Evolutionary conservation across 208 protist species (phyloP).

Genomic region (Herpetomonas tarakana): DNA sequence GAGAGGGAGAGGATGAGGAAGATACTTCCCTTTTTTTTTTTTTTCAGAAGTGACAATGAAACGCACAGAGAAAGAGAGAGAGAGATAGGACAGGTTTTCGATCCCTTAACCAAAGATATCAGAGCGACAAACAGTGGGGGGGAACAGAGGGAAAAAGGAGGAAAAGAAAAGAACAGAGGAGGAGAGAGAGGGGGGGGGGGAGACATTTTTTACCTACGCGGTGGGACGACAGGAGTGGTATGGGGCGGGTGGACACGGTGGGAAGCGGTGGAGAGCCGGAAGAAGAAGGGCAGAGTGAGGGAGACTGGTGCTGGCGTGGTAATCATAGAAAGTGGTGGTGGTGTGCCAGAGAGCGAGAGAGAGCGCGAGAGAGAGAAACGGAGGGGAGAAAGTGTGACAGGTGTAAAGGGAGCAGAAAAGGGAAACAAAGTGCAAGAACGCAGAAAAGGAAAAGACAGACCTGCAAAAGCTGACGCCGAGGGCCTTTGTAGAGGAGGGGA

Average conservation of each 20-base stretch:
- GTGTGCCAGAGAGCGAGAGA: too few species aligned
- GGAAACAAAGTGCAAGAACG: background rate
- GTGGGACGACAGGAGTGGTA: too few species aligned
- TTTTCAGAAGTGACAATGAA: too few species aligned
- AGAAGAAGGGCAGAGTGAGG: too few species aligned
- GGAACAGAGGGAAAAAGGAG: constrained; percentile 7
- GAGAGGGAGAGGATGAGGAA: constrained; percentile 2
- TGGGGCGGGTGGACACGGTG: too few species aligned
- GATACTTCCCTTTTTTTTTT: too few species aligned
- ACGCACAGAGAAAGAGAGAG: too few species aligned
- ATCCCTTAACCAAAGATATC: background rate
- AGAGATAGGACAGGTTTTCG: too few species aligned
- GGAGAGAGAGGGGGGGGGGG: background rate
- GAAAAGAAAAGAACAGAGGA: constrained; percentile 5
- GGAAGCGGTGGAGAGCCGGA: too few species aligned
- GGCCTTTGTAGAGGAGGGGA: background rate
- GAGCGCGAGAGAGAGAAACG: constrained; percentile 14
- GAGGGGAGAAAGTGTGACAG: constrained; percentile 9
- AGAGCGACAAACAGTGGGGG: background rate
- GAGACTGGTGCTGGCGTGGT: too few species aligned
- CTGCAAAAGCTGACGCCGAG: background rate
- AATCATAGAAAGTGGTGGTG: too few species aligned
- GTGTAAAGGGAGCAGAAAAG: constrained; percentile 1
- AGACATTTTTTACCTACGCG: too few species aligned
- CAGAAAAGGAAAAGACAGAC: constrained; percentile 1